Base-by-base conservation (phyloP, 257 asterid species). In the Primulina huaijiensis region DNA sequence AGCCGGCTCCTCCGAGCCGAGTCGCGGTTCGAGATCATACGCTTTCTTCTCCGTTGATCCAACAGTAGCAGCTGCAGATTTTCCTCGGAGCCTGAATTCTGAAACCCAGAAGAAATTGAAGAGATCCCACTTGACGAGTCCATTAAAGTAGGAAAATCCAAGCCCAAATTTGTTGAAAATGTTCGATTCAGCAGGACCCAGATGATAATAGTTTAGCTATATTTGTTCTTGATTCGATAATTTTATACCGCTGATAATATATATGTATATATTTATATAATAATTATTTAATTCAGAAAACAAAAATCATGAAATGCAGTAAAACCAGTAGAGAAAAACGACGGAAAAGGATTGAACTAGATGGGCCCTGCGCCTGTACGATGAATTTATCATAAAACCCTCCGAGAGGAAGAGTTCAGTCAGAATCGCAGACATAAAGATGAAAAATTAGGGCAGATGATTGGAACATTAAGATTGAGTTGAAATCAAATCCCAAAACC, bases 281-380 rank as follows among this genome's bases (percentile, higher is more conserved):
- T 46, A 65, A 68, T 21, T 57, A 68, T 16, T 9, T 17, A 21
- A n/a, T 21, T 16, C 64, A 50, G 21, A n/a, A 62, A 14, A 27
- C 3, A n/a, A 58, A 12, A 78, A 84, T 88, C 87, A 94, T 85
- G 99, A 91, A 73, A 94, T 92, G 88, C 53, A 94, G 75, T 94
- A 92, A 50, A 94, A 94, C 99, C 99, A 94, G 88, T 94, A 90
- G 69, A 93, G 98, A 60, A 93, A 93, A 63, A 90, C 96, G 71
- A 93, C 97, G 1, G 98, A 92, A 80, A 93, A 93, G 30, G 98
- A 93, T 74, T 93, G 97, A 82, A 93, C 97, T 61, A 90, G 70
- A 76, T 90, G 97, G 77, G 96, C 87, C 81, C 96, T 79, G 77
- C 95, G 95, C 90, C 90, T 77, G 63, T 90, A 83, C 27, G 97